Percentiles rank a stretch among this genome's conserved stretches.
phyloP scores from a whole-genome alignment of 495 filamentous ascomycete genomes.

The Parmelia sp. region DNA sequence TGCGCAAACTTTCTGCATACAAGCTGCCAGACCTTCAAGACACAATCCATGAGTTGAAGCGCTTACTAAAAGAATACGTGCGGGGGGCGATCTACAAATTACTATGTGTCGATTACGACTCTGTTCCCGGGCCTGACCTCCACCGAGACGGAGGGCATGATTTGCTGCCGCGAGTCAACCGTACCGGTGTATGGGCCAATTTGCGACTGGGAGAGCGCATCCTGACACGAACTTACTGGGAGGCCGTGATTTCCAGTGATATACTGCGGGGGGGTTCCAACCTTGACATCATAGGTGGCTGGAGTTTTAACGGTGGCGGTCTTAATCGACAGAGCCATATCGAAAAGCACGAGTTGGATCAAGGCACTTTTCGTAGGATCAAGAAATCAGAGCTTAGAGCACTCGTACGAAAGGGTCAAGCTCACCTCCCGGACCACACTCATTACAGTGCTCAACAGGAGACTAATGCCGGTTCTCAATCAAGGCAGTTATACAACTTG shows the following conservation, averaged over 20 bases:
- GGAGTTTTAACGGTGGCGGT: neutral
- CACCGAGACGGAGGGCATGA: conserved; percentile 7
- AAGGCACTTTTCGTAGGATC: conserved; percentile 9
- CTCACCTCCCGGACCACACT: neutral
- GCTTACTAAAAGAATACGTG: conserved; percentile 31
- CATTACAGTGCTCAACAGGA: neutral
- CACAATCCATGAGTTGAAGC: conserved; percentile 22
- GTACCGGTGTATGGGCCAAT: conserved; percentile 8
- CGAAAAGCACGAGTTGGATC: conserved; percentile 5
- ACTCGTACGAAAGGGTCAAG: conserved; percentile 1
- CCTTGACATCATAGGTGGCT: conserved; percentile 6
- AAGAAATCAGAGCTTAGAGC: neutral
- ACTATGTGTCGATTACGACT: conserved; percentile 14
- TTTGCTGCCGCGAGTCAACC: conserved; percentile 21
- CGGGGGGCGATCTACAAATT: conserved; percentile 29
- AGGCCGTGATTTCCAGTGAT: conserved; percentile 3
- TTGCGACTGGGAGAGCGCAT: conserved; percentile 31
- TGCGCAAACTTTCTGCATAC: conserved; percentile 26
- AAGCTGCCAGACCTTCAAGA: conserved; percentile 16
- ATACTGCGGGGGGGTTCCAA: conserved; percentile 7
- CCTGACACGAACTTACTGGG: conserved; percentile 36
- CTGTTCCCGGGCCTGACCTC: conserved; percentile 1
- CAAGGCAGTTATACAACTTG: neutral
- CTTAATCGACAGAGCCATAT: neutral
- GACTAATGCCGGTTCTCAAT: neutral